These are phyloP conservation scores for Anthracocystis walkeri DNA, from an alignment of 1,284 basidiomycete species.

Conservation along the genomic window DNA sequence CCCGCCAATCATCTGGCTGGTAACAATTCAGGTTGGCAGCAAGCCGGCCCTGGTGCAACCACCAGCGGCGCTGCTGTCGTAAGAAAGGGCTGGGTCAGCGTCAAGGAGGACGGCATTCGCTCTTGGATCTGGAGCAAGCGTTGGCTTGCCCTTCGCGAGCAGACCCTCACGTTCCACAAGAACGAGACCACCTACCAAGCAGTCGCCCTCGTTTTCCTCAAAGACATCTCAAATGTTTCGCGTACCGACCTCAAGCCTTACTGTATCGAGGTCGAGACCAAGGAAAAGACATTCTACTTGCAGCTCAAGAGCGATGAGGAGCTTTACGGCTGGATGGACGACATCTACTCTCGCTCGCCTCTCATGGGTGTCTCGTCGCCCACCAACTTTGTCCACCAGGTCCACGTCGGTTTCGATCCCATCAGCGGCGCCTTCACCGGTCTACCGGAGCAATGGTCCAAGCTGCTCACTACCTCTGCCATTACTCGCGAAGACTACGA, in stretches of 20 bases:
- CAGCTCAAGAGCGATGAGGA: slow-evolving; percentile 93
- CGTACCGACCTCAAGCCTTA: slow-evolving; percentile 93
- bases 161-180: slow-evolving; percentile 86
- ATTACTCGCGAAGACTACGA: slow-evolving; percentile 98
- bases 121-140: slow-evolving; percentile 93
- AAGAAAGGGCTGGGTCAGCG: slow-evolving; percentile 67
- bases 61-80: slow-evolving; percentile 59
- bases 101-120: slow-evolving; percentile 71
- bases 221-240: slow-evolving; percentile 86
- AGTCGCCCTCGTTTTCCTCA: slow-evolving; percentile 76
- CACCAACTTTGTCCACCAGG: slow-evolving; percentile 97
- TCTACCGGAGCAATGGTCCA: slow-evolving; percentile 95
- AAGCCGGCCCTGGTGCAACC: slow-evolving; percentile 46
- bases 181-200: slow-evolving; percentile 82
- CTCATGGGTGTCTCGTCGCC: slow-evolving; percentile 92
- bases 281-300: slow-evolving; percentile 81
- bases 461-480: slow-evolving; percentile 92
- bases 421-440: slow-evolving; percentile 93
- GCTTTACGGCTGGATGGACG: slow-evolving; percentile 95
- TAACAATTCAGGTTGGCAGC: slow-evolving; percentile 45
- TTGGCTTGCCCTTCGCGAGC: slow-evolving; percentile 87
- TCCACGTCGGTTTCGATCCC: slow-evolving; percentile 97
- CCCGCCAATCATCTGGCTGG: slow-evolving; percentile 29
- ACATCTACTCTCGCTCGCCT: slow-evolving; percentile 91
- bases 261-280: slow-evolving; percentile 81